Base-by-base conservation (phyloP, 2,329 filamentous ascomycete species). In the Cadophora sp. region DNA sequence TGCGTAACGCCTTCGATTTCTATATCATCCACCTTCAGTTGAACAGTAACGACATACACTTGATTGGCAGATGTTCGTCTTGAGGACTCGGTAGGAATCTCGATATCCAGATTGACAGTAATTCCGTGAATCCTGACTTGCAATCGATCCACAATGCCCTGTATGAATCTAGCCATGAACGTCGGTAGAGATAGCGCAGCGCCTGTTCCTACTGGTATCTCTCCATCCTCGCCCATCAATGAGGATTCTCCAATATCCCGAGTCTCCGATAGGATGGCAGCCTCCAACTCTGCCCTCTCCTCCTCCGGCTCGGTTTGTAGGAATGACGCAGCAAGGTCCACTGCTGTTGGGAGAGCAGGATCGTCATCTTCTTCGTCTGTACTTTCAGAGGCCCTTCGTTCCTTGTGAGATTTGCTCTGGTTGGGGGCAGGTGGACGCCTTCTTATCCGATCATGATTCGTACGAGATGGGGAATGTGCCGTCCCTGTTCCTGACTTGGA, bases 261-360 rank as follows among this genome's bases (percentile, higher is more conserved):
- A 0, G 84, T 85, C 74, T 91, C 87, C 1, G 87, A 85, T 22
- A 85, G 82, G 18, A 94, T 79, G 9, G 89, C 90, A 59, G 90
- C 87, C 76, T 94, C 89, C 27, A 95, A 81, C 74, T 90, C 85
- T 66, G 82, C 83, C 70, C 86, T 89, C 73, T 93, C 90, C 59
- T 86, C 83, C 5, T 81, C 80, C 14, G 91, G 87, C 74, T 93
- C 89, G 1, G 90, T 87, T 71, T 91, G 84, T n/a, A 95, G 81
- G 75, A 95, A 95, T 0, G 91, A 94, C 75, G 91, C 86, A 16
- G 92, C 91, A 16, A 96, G 82, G 71, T 94, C 90, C 66, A 88
- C 86, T 1, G 90, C 86, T 27, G 91, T 90, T 0, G 91, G 92
- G 3, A 94, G 83, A 6, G 81, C 72, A n/a, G 76, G 71, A 7